Percentiles rank a stretch among this genome's conserved stretches.
Evolutionary conservation across 805 yeast genomes (phyloP).

Genomic region (Lachancea lanzarotensis): DNA sequence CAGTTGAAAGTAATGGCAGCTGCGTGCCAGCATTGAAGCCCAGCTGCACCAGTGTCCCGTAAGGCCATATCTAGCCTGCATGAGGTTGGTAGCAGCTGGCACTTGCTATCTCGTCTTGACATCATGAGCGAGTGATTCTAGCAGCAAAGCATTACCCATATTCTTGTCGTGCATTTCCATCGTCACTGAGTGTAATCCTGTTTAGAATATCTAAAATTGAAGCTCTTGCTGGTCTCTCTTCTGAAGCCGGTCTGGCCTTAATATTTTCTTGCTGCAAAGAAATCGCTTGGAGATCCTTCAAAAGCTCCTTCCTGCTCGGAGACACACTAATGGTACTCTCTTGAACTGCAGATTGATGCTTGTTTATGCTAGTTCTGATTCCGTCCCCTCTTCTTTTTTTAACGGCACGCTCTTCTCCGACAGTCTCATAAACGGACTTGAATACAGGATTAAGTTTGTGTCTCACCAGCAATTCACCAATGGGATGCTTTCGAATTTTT

Average conservation of each 20-base stretch:
- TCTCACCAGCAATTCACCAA: constrained; percentile 18
- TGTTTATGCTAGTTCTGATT: not conserved
- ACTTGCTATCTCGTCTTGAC: too few relatives aligned
- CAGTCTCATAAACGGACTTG: constrained; percentile 6
- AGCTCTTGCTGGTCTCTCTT: constrained; percentile 7
- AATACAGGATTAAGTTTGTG: constrained; percentile 13
- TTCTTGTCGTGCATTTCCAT: not conserved
- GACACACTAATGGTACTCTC: constrained; percentile 2
- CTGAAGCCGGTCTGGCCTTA: not conserved
- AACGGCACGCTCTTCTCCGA: constrained; percentile 7
- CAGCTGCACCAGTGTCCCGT: too few relatives aligned
- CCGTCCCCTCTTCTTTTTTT: not conserved
- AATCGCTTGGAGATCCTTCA: constrained; percentile 8
- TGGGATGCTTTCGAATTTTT: constrained; percentile 17
- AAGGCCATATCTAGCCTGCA: too few relatives aligned
- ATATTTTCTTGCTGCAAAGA: constrained; percentile 6
- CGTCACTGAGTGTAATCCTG: constrained; percentile 3
- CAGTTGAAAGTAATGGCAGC: constrained; percentile 43
- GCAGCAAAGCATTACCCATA: too few relatives aligned
- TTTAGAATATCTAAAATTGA: constrained; percentile 10
- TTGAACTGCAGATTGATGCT: not conserved
- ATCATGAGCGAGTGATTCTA: not conserved
- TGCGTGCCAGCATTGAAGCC: constrained; percentile 14
- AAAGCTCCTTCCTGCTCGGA: constrained; percentile 8
- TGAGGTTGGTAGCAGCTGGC: too few relatives aligned